Evolutionary conservation across 208 protist species (phyloP), one percentile per base, ranked within the genome.

Genomic region (Trypanosoma rangeli): DNA sequence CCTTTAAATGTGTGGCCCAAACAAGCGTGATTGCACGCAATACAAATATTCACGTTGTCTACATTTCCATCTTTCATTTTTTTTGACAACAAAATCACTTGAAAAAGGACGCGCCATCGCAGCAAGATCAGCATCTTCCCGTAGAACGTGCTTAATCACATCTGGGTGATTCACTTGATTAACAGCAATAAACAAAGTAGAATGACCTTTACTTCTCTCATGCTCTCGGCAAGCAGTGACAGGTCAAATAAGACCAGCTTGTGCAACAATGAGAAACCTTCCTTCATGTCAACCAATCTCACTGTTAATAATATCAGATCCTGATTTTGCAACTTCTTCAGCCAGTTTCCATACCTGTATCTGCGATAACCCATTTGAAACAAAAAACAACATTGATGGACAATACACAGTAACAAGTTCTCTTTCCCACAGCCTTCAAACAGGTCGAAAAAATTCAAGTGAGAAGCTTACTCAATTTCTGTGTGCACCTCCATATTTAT

Each of bases 221-320:
- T 85, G 68, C 28, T 70, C 71, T 37, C 77, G 79, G 22, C 82
- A 64, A 35, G 84, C 79, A 5, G 65, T 22, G 7, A 85, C 92
- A 28, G 82, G 74, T 82, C 83, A 95, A 28, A 76, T 78, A 82
- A 85, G 94, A 61, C 73, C 86, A 70, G 70, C 85, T n/a, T 87
- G 67, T 42, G 89, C 89, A 79, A 97, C 95, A 35, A 89, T 97
- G 16, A 89, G 92, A 48, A 97, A 76, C 62, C 92, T 83, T 44
- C 89, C 89, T 74, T 96, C 92, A 78, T 96, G 92, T 89, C 92
- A 96, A 49, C 92, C 91, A 63, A 94, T 93, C 67, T 88, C 92
- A 16, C 83, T 94, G 83, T 97, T 97, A 69, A 97, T 86, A 75
- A 96, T 90, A 64, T 86, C 76, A 9, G 81, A 89, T 16, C 90